These are phyloP conservation scores for Fusarium solani-melongenae DNA, from an alignment of 2,329 filamentous ascomycete genomes.

Conservation along the genomic window DNA sequence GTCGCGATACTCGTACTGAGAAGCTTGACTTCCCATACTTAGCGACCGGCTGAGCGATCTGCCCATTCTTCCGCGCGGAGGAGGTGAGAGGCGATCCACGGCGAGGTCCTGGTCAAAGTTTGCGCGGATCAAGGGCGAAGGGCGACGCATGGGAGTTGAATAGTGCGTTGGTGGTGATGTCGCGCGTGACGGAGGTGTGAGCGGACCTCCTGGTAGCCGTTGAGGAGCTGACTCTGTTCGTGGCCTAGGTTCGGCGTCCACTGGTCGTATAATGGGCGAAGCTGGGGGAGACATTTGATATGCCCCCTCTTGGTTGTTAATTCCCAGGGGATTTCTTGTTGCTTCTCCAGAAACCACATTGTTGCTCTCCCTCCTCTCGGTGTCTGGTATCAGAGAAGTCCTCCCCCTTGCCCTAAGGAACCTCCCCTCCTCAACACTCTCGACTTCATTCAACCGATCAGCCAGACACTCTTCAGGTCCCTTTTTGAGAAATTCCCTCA, in stretches of 20 bases:
- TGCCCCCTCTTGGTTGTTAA: conserved; percentile 40
- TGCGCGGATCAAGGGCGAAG: conserved; percentile 49
- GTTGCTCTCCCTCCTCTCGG: neutral
- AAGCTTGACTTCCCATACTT: conserved; percentile 48
- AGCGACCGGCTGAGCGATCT: conserved; percentile 49
- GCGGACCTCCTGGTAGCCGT: conserved; percentile 10
- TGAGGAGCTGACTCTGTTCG: conserved; percentile 46
- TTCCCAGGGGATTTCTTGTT: conserved; percentile 48
- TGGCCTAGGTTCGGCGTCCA: conserved; percentile 35
- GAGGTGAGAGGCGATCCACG: conserved; percentile 52
- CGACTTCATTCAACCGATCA: conserved; percentile 60
- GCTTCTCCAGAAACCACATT: conserved; percentile 15
- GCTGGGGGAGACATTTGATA: conserved; percentile 36
- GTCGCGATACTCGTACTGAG: conserved; percentile 47
- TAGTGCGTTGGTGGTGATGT: conserved; percentile 45
- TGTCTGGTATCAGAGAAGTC: conserved; percentile 36
- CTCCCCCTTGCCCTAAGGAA: conserved; percentile 46
- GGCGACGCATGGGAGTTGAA: conserved; percentile 45
- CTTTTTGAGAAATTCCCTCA: conserved; percentile 65
- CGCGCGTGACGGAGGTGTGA: conserved; percentile 41
- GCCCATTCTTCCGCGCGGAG: conserved; percentile 44
- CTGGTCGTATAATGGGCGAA: conserved; percentile 48
- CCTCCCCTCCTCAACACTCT: conserved; percentile 44
- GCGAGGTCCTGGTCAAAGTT: conserved; percentile 53
- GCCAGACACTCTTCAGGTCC: conserved; percentile 66